These are phyloP conservation scores for Botrytis squamosa DNA, from an alignment of 2,329 filamentous ascomycete species.

Conservation along the genomic window DNA sequence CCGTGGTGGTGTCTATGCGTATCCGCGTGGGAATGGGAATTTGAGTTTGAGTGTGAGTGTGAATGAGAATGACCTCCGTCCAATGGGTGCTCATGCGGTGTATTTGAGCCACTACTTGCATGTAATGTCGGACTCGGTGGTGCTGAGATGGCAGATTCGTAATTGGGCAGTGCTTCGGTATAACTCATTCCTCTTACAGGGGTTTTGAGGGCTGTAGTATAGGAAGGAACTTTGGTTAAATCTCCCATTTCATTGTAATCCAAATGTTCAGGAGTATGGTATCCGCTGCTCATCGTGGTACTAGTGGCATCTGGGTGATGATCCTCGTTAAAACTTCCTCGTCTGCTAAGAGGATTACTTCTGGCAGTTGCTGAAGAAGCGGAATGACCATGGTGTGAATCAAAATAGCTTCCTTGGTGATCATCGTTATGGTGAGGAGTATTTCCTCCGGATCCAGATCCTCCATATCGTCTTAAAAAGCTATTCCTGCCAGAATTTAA, in stretches of 20 bases:
- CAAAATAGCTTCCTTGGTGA: conserved; percentile 29
- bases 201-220: conserved; percentile 69
- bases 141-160: conserved; percentile 58
- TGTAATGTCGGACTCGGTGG: conserved; percentile 41
- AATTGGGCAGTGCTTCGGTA: conserved; percentile 62
- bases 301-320: conserved; percentile 43
- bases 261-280: conserved; percentile 56
- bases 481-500: conserved; percentile 54
- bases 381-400: conserved; percentile 27
- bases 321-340: conserved; percentile 39
- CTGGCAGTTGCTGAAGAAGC: conserved; percentile 25
- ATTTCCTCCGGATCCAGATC: conserved; percentile 39
- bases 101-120: conserved; percentile 25
- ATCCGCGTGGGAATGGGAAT: not conserved
- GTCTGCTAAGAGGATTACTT: conserved; percentile 44
- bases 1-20: conserved; percentile 17
- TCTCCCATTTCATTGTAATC: conserved; percentile 60
- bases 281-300: conserved; percentile 44
- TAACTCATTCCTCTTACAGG: conserved; percentile 53
- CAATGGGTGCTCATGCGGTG: conserved; percentile 16
- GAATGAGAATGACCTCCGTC: not conserved
- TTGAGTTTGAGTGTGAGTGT: not conserved
- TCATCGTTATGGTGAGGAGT: conserved; percentile 33
- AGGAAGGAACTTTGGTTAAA: conserved; percentile 73
- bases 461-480: conserved; percentile 35